A percentile compares a stretch with the other conserved stretches of the same genome.
Evolutionary conservation across 768 basidiomycete genomes (phyloP).

Genomic region (Termitomyces sp.): DNA sequence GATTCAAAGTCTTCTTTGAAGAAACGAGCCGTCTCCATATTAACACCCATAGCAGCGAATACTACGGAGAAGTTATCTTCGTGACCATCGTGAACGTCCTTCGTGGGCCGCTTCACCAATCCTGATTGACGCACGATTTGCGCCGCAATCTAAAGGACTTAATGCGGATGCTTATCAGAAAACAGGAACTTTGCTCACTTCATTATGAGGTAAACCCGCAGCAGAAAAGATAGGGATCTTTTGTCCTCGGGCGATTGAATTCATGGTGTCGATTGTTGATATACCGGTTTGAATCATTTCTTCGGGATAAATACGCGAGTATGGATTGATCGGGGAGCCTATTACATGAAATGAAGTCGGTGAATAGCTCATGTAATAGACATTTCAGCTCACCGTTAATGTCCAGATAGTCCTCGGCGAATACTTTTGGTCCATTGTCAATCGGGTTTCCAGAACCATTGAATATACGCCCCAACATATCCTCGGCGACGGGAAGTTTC

Average conservation of each 20-base stretch:
- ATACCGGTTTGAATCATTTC: conserved; percentile 99
- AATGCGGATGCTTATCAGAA: conserved; percentile 1
- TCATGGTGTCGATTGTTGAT: conserved; percentile 96
- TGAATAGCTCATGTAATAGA: conserved; percentile 6
- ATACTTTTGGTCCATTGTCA: conserved; percentile 97
- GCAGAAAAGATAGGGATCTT: conserved; percentile 99
- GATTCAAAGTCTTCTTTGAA: conserved; percentile 99
- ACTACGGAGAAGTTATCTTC: conserved; percentile 99
- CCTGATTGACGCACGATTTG: conserved; percentile 99
- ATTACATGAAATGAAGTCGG: conserved; percentile 8
- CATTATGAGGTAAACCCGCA: conserved; percentile 97
- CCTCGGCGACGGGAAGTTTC: conserved; percentile 98
- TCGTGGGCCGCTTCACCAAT: conserved; percentile 92
- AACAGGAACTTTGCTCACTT: conserved; percentile 44
- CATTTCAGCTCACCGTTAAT: conserved; percentile 75
- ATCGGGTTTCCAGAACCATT: conserved; percentile 98
- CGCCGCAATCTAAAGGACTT: conserved; percentile 76
- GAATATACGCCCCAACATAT: conserved; percentile 98
- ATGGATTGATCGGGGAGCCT: conserved; percentile 98
- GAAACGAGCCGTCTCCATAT: conserved; percentile 99
- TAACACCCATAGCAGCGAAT: conserved; percentile 99
- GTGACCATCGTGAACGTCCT: conserved; percentile 97
- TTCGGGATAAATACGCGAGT: conserved; percentile 98
- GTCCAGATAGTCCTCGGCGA: conserved; percentile 98
- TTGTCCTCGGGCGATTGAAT: conserved; percentile 99